Evolutionary conservation across 2,329 filamentous ascomycete species (phyloP).

Genomic region (Colletotrichum euphorbiae): DNA sequence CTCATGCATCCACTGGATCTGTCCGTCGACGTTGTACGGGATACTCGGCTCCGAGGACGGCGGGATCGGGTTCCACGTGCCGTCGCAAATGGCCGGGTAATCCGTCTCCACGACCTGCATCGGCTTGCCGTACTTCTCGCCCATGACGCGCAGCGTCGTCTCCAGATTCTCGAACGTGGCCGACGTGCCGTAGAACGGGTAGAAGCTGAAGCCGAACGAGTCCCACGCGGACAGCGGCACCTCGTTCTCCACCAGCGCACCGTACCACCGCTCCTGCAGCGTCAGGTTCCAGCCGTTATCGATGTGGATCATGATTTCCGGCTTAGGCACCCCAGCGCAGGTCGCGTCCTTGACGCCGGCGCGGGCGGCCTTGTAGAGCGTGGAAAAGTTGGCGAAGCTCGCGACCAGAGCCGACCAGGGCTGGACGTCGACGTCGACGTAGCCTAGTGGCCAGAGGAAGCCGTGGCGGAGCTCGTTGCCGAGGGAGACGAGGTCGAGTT

Average conservation of each 20-base stretch:
- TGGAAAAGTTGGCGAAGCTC: constrained; percentile 48
- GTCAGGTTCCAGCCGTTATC: constrained; percentile 39
- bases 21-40: constrained; percentile 32
- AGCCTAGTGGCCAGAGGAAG: constrained; percentile 49
- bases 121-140: constrained; percentile 33
- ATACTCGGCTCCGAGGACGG: constrained; percentile 32
- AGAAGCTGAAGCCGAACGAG: constrained; percentile 32
- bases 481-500: constrained; percentile 52
- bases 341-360: constrained; percentile 33
- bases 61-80: constrained; percentile 34
- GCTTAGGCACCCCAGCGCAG: constrained; percentile 40
- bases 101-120: constrained; percentile 36
- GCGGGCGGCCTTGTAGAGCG: constrained; percentile 44
- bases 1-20: constrained; percentile 29
- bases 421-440: constrained; percentile 49
- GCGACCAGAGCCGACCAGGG: constrained; percentile 46
- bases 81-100: constrained; percentile 35
- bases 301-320: constrained; percentile 37
- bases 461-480: constrained; percentile 52
- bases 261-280: constrained; percentile 36
- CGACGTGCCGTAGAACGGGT: constrained; percentile 36
- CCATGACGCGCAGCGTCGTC: constrained; percentile 19
- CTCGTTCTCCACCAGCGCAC: constrained; percentile 31
- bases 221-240: constrained; percentile 36
- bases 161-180: constrained; percentile 34